Base-by-base conservation (phyloP, 441 rosid genomes). In the Corymbia calophylla region DNA sequence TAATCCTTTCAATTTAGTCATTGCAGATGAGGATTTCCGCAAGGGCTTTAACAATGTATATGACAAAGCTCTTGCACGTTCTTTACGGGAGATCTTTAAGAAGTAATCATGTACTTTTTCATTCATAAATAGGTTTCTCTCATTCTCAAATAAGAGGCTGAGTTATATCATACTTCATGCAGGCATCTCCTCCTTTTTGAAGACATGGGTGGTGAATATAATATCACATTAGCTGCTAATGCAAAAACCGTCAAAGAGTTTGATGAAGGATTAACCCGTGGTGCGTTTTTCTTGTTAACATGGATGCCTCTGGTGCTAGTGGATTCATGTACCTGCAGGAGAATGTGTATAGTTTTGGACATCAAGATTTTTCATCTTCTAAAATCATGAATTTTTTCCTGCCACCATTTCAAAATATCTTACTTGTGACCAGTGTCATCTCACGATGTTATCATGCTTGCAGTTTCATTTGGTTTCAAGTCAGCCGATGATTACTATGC, bases 401-500 rank as follows among this genome's bases (percentile, higher is more conserved):
- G n/a, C 23, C n/a, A 77, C n/a, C 84, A 23, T 44, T 47, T 77
- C 18, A 2, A 21, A 39, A 47, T 85, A 13, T 54, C 87, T 51
- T 49, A 9, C 15, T 31, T 16, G 16, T 85, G 44, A 85, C 87
- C 60, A 51, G 25, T 16, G 87, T 89, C 87, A 90, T 73, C 90
- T 92, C 51, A 90, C 49, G 55, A 13, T 18, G 44, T 55, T 88
- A 27, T 49, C 87, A 87, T 53, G 84, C 88, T 53, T 89, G 94
- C 96, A 96, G 99, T 97, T 51, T 96, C 98, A 49, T 97, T 96
- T 91, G 98, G 99, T 87, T 97, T 97, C 95, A 95, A 95, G 91
- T 95, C 99, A 2, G 97, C 94, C 77, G 98, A 96, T 91, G 99
- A 97, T 31, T 96, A 97, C 91, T 97, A 97, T 90, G 93, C 94